Evolutionary conservation across 768 basidiomycete genomes (phyloP).

Genomic region (Hygrocybe punicea): DNA sequence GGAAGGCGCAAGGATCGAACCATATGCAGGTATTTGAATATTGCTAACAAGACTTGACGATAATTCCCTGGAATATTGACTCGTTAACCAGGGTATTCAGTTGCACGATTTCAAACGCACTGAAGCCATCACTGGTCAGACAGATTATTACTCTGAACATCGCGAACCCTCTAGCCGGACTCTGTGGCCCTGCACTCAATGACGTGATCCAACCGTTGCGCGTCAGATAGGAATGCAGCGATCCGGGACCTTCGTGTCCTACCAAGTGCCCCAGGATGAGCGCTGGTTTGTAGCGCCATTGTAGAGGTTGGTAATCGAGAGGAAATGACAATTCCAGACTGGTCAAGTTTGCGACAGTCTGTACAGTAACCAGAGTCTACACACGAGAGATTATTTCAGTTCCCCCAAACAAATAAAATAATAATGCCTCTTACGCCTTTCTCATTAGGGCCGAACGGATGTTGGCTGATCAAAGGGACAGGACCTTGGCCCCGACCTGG

Average conservation of each 20-base stretch:
- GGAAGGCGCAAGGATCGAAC: conserved; percentile 60
- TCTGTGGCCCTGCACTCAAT: conserved; percentile 65
- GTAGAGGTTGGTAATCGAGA: conserved; percentile 64
- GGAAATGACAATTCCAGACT: conserved; percentile 80
- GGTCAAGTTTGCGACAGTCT: conserved; percentile 86
- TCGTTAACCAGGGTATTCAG: not conserved
- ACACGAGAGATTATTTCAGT: conserved; percentile 21
- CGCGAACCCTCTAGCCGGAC: conserved; percentile 77
- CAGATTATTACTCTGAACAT: conserved; percentile 83
- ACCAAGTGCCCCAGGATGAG: conserved; percentile 76
- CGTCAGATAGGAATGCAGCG: conserved; percentile 87
- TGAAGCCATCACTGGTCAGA: conserved; percentile 81
- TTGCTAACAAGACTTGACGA: conserved; percentile 61
- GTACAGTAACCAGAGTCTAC: conserved; percentile 74
- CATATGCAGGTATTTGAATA: conserved; percentile 77
- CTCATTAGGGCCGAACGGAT: conserved; percentile 71
- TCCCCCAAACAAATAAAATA: conserved; percentile 14
- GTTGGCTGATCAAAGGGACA: conserved; percentile 61
- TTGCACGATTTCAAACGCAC: conserved; percentile 45
- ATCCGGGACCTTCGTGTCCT: conserved; percentile 92
- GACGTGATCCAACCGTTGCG: conserved; percentile 80
- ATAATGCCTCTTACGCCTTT: conserved; percentile 51
- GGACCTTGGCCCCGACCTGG: conserved; percentile 57
- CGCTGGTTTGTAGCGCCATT: conserved; percentile 77
- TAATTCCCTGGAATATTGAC: conserved; percentile 59